Conservation (phyloP, 2,329 filamentous ascomycete species). For the Passalora sequoiae region DNA sequence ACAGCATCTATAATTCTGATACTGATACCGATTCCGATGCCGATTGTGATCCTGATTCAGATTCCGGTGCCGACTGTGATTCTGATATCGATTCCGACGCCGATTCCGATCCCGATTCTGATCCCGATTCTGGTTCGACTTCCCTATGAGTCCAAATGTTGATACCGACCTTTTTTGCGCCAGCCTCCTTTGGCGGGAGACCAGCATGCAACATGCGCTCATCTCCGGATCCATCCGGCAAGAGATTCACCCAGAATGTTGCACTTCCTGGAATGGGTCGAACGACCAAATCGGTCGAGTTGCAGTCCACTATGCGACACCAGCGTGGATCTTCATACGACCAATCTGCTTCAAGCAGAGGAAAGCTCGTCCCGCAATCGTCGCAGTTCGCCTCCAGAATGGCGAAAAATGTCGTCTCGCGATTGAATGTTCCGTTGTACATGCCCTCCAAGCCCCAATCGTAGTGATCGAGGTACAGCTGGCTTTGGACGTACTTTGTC, state of each 20-base stretch:
- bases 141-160: constrained; percentile 9
- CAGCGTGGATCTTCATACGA: background rate
- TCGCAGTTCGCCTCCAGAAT: background rate
- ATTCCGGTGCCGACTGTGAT: no score
- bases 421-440: background rate
- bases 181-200: background rate
- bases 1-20: no score
- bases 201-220: constrained; percentile 2
- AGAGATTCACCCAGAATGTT: constrained; percentile 1
- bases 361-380: constrained; percentile 1
- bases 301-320: constrained; percentile 2
- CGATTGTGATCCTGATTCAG: no score
- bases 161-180: background rate
- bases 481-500: background rate
- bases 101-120: no score
- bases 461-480: background rate
- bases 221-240: background rate
- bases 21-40: no score
- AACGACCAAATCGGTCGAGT: background rate
- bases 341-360: background rate
- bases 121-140: no score
- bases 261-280: background rate
- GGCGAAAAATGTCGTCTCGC: constrained; percentile 3
- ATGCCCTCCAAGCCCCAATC: background rate
- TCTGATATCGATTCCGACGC: no score